Conservation (phyloP, 371 early-diverging fungal species). For the Mucor indicus region DNA sequence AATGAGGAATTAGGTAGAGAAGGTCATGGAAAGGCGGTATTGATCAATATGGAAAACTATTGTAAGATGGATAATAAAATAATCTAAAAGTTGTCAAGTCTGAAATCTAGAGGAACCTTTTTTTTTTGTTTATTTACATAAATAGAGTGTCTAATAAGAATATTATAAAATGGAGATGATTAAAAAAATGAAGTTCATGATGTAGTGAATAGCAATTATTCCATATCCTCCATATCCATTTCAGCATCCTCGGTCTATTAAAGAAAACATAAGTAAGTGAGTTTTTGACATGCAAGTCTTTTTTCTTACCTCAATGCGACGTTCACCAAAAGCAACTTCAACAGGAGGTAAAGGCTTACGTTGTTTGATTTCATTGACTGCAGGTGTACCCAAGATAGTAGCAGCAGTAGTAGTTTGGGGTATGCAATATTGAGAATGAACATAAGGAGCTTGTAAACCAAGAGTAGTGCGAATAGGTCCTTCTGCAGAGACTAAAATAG, state of each 20-base stretch:
- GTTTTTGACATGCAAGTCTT: background rate
- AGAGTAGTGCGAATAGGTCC: constrained; percentile 75
- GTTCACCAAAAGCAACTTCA: constrained; percentile 36
- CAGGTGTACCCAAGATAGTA: constrained; percentile 36
- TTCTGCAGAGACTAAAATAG: constrained; percentile 74
- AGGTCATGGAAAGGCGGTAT: constrained; percentile 31
- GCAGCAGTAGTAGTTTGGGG: constrained; percentile 45
- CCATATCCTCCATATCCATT: constrained; percentile 13
- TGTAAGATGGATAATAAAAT: constrained; percentile 3
- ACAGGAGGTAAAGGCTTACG: constrained; percentile 13
- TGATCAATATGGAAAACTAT: constrained; percentile 24
- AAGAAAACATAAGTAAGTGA: background rate
- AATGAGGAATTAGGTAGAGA: constrained; percentile 32
- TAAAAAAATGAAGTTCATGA: no score
- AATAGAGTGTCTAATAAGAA: no score
- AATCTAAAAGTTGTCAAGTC: no score
- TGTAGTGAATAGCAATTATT: no score
- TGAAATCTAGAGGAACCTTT: no score
- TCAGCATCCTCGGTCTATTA: constrained; percentile 9
- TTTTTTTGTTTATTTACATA: no score
- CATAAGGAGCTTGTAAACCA: constrained; percentile 59
- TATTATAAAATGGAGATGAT: no score
- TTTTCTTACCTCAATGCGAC: constrained; percentile 28
- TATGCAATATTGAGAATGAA: constrained; percentile 67
- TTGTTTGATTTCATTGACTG: constrained; percentile 36